Conservation (phyloP, 1,139 yeast genomes). For the Blastobotrys petasosporus region DNA sequence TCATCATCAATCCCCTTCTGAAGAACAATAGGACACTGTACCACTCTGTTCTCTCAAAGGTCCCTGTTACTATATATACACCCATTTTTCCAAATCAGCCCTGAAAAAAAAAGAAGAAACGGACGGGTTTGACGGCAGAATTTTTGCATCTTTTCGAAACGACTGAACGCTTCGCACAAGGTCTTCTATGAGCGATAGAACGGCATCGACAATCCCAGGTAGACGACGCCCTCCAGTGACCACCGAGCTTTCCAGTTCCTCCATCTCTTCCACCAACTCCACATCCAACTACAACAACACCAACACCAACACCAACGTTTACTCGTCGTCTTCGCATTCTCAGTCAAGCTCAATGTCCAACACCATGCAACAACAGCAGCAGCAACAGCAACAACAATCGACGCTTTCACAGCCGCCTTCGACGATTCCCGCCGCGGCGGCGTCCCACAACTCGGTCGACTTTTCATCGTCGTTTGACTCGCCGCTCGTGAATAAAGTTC, state of each 20-base stretch:
- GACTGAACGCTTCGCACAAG: too few relatives aligned
- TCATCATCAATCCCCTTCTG: too few relatives aligned
- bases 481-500: conserved; percentile 23
- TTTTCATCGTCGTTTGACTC: conserved; percentile 19
- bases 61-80: too few relatives aligned
- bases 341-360: background rate
- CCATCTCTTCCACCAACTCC: background rate
- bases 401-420: background rate
- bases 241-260: too few relatives aligned
- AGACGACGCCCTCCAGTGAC: conserved; percentile 1
- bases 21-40: too few relatives aligned
- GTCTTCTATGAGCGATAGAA: background rate
- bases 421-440: background rate
- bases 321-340: background rate
- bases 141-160: too few relatives aligned
- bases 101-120: too few relatives aligned
- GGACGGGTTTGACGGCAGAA: too few relatives aligned
- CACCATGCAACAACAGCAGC: background rate
- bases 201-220: conserved; percentile 1
- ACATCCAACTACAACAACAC: background rate
- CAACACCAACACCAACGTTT: background rate
- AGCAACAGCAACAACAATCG: background rate
- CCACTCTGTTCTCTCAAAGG: too few relatives aligned
- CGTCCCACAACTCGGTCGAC: conserved; percentile 12
- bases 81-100: too few relatives aligned